phyloP scores from a whole-genome alignment of 164 flowering plant genomes.

The Litsea cubeba region DNA sequence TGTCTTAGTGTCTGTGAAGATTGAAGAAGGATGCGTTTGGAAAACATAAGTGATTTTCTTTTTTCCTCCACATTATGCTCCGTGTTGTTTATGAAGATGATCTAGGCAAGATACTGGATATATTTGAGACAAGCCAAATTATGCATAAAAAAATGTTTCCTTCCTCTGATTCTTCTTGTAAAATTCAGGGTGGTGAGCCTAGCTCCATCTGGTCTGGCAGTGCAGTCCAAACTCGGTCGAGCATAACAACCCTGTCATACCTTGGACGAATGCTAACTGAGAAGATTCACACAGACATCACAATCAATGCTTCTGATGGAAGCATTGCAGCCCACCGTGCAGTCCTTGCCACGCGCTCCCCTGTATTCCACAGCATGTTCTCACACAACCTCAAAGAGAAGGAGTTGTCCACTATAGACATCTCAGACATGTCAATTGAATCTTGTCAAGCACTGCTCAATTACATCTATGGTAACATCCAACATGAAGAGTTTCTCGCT shows the following conservation, averaged over 20 bases:
- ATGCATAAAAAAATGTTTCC: neutral
- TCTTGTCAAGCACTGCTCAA: constrained; percentile 68
- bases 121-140: neutral
- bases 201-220: constrained; percentile 77
- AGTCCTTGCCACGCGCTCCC: constrained; percentile 74
- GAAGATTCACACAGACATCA: constrained; percentile 77
- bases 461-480: constrained; percentile 73
- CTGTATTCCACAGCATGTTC: constrained; percentile 92
- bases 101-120: neutral
- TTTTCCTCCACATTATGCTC: neutral
- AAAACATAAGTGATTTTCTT: neutral
- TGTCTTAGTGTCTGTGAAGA: too few relatives aligned
- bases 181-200: constrained; percentile 65
- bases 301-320: constrained; percentile 71
- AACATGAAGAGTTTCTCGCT: constrained; percentile 56
- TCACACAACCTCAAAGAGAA: constrained; percentile 86
- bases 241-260: constrained; percentile 43
- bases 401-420: constrained; percentile 65
- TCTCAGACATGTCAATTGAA: constrained; percentile 81
- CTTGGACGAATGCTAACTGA: constrained; percentile 82
- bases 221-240: constrained; percentile 29
- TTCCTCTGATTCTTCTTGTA: neutral
- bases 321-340: constrained; percentile 79
- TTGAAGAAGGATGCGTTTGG: too few relatives aligned
- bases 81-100: neutral